A percentile compares a stretch with the other conserved stretches of the same genome.
Evolutionary conservation across 768 basidiomycete genomes (phyloP).

Genomic region (Pisolithus albus): DNA sequence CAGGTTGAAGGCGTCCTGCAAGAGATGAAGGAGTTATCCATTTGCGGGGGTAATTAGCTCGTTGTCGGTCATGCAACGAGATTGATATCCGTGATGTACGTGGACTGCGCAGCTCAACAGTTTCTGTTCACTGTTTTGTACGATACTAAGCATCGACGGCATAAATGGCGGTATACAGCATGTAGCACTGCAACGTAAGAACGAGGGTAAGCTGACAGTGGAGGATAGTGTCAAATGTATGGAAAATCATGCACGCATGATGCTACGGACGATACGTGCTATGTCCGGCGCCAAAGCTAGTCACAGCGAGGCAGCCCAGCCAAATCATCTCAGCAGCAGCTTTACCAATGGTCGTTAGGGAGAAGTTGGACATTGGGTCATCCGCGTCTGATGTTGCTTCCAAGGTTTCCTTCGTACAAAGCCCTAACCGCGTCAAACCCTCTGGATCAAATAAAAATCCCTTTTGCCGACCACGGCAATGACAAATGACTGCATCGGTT

Average conservation of each 20-base stretch:
- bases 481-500: conserved; percentile 45
- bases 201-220: no score
- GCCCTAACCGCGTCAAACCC: conserved; percentile 67
- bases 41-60: conserved; percentile 61
- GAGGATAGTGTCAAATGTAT: no score
- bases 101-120: no score
- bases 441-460: conserved; percentile 80
- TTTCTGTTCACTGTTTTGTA: no score
- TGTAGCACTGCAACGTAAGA: no score
- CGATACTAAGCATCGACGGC: no score
- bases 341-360: conserved; percentile 40
- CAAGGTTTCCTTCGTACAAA: conserved; percentile 37
- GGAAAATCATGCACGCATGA: neutral
- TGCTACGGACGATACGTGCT: neutral
- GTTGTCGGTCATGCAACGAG: neutral
- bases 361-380: conserved; percentile 35
- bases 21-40: conserved; percentile 94
- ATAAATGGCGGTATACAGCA: no score
- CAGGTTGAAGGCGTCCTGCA: conserved; percentile 95
- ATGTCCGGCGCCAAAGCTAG: conserved; percentile 30
- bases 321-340: conserved; percentile 50
- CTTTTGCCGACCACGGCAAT: conserved; percentile 52
- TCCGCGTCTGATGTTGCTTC: conserved; percentile 33
- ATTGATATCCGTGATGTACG: no score
- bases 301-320: conserved; percentile 47